These are phyloP conservation scores for Sporobolomyces phaffii DNA, from an alignment of 768 basidiomycete genomes.

Conservation along the genomic window DNA sequence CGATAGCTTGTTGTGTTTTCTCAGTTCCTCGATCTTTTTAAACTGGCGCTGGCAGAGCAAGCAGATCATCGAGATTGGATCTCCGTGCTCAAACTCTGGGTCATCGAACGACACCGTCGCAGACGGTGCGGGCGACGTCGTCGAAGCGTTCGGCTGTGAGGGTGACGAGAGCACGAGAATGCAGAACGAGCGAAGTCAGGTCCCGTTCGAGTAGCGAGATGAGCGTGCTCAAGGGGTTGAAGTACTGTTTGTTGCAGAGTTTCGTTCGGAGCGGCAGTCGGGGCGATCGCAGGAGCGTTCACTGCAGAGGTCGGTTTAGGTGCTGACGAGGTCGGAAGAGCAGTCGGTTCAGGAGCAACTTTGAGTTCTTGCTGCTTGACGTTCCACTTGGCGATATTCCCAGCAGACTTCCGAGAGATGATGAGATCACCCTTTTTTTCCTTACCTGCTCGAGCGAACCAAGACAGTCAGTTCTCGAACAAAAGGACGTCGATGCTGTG, in stretches of 20 bases:
- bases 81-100: conserved; percentile 72
- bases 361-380: conserved; percentile 83
- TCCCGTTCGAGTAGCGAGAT: conserved; percentile 3
- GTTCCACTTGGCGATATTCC: conserved; percentile 95
- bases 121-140: neutral
- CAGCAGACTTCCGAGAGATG: conserved; percentile 59
- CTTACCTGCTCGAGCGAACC: neutral
- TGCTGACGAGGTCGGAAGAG: neutral
- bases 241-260: conserved; percentile 13
- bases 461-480: neutral
- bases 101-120: conserved; percentile 47
- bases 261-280: conserved; percentile 4
- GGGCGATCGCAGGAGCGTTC: neutral
- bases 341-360: neutral
- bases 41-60: conserved; percentile 88
- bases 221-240: conserved; percentile 24
- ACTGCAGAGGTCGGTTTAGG: conserved; percentile 4
- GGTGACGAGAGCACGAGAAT: neutral
- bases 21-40: conserved; percentile 76
- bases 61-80: conserved; percentile 67
- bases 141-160: neutral
- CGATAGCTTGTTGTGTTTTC: conserved; percentile 85
- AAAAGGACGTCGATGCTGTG: neutral
- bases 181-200: conserved; percentile 9
- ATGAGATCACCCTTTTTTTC: conserved; percentile 36